Percentiles rank a stretch among this genome's conserved stretches.
Conservation (phyloP, 176 grass and related monocot genomes). For the Lolium perenne region DNA sequence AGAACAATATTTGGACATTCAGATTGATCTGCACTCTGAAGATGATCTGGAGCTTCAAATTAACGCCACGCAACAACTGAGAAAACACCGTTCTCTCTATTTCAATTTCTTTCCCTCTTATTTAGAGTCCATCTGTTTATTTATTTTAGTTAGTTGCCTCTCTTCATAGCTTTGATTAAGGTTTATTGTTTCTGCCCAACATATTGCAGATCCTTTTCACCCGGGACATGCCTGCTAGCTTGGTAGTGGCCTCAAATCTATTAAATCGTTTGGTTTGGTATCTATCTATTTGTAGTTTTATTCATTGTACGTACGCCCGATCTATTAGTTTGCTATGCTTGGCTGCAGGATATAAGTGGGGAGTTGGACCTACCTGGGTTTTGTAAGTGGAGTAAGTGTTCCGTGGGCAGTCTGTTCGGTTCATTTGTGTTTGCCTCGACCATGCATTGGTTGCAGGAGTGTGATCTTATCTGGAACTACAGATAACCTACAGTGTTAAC, state of each 20-base stretch:
- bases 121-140: not conserved
- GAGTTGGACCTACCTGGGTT: not conserved
- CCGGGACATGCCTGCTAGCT: not conserved
- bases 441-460: conserved; percentile 34
- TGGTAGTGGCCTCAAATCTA: not conserved
- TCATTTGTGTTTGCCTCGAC: not conserved
- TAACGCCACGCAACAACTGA: not conserved
- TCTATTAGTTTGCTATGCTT: not conserved
- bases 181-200: not conserved
- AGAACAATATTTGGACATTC: not conserved
- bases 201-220: not conserved
- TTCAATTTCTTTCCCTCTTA: not conserved
- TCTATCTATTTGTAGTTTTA: not conserved
- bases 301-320: not conserved
- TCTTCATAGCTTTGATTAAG: not conserved
- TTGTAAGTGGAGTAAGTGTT: not conserved
- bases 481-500: too few relatives aligned
- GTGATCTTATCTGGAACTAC: not conserved
- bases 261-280: not conserved
- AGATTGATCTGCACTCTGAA: not conserved
- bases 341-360: not conserved
- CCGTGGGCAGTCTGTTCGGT: not conserved
- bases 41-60: not conserved
- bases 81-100: not conserved
- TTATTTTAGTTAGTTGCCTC: not conserved